phyloP scores from a whole-genome alignment of 2,329 filamentous ascomycete species.

The Botryotinia convoluta region DNA sequence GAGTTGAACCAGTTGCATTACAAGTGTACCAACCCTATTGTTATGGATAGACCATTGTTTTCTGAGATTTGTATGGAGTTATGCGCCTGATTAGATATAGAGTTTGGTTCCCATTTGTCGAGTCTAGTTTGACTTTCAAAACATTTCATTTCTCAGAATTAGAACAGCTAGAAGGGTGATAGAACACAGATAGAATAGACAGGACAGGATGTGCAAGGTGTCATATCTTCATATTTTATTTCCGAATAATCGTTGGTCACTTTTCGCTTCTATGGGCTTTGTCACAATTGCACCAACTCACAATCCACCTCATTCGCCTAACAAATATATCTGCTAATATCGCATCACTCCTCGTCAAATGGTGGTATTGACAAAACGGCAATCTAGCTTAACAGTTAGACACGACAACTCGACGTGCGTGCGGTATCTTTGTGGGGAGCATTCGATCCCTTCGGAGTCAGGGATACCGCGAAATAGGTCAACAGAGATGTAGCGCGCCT shows the following conservation, averaged over 20 bases:
- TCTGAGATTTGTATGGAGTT: conserved; percentile 27
- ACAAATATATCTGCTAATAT: background rate
- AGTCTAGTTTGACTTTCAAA: too few relatives aligned
- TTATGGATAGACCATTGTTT: conserved; percentile 34
- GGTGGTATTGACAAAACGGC: conserved; percentile 8
- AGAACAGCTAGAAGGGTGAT: background rate
- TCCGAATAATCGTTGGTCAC: background rate
- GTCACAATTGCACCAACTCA: background rate
- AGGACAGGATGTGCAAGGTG: background rate
- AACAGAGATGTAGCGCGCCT: background rate
- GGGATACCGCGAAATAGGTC: background rate
- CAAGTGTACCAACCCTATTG: conserved; percentile 34
- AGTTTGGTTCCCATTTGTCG: background rate
- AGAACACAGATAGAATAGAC: background rate
- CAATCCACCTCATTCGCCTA: background rate
- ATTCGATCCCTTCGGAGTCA: conserved; percentile 12
- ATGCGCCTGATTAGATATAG: conserved; percentile 2
- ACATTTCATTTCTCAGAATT: background rate
- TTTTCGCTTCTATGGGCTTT: background rate
- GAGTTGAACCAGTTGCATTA: conserved; percentile 35
- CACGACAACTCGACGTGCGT: conserved; percentile 7
- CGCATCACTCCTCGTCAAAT: background rate
- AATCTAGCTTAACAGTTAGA: conserved; percentile 7
- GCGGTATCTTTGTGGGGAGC: conserved; percentile 11
- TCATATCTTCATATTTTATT: background rate